Conservation (phyloP, 768 basidiomycete genomes). For the Coprinopsis strossmayeri region DNA sequence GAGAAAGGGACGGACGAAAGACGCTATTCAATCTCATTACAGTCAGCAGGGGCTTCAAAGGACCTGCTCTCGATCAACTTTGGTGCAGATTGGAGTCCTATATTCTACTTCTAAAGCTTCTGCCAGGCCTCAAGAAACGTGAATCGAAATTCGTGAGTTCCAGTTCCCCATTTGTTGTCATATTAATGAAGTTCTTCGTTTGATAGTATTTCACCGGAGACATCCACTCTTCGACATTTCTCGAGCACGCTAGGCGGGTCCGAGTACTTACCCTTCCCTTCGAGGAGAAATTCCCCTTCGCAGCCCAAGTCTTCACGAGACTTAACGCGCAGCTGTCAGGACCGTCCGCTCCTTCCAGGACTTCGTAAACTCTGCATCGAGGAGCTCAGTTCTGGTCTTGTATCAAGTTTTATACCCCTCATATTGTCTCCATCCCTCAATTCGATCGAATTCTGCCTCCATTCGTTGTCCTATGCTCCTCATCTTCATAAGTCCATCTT, state of each 20-base stretch:
- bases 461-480: background rate
- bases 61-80: background rate
- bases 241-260: constrained; percentile 1
- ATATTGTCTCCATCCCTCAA: background rate
- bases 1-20: background rate
- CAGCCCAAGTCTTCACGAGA: background rate
- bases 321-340: background rate
- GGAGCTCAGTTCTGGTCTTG: background rate
- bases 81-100: background rate
- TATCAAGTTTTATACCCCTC: background rate
- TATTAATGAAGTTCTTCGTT: too few relatives aligned
- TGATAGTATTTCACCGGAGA: too few relatives aligned
- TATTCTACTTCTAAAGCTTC: background rate
- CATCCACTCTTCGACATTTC: background rate
- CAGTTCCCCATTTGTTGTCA: too few relatives aligned
- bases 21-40: background rate
- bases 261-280: background rate
- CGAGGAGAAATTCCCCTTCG: background rate
- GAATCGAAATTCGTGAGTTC: too few relatives aligned
- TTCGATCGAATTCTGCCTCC: background rate
- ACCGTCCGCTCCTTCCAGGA: background rate
- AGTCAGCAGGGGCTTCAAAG: background rate
- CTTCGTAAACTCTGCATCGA: background rate
- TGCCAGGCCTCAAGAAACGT: background rate
- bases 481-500: background rate